Conservation (phyloP, 2,329 filamentous ascomycete genomes). For the Alternaria tenuissima region DNA sequence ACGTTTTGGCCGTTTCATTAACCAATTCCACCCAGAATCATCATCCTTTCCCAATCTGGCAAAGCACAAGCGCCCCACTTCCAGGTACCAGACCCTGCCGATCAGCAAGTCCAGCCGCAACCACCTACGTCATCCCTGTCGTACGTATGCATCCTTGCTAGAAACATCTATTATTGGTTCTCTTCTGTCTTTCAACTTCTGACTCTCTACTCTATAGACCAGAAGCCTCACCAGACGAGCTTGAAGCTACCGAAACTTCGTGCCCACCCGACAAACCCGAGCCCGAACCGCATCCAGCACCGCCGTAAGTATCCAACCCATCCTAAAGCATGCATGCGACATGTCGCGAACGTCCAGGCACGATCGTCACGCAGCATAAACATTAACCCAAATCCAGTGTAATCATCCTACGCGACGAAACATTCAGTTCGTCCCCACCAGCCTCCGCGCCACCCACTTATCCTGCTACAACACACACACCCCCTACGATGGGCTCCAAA, state of each 20-base stretch:
- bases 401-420: constrained; percentile 28
- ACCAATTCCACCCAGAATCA: constrained; percentile 25
- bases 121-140: constrained; percentile 33
- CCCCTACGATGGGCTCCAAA: constrained; percentile 42
- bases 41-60: constrained; percentile 36
- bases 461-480: not conserved
- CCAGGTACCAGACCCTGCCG: constrained; percentile 32
- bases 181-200: constrained; percentile 4
- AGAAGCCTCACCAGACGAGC: not conserved
- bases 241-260: not conserved
- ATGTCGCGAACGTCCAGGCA: too few species aligned
- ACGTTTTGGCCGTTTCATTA: constrained; percentile 9
- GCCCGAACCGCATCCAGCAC: constrained; percentile 27
- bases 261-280: constrained; percentile 13
- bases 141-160: constrained; percentile 30
- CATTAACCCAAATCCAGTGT: constrained; percentile 16
- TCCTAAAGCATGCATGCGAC: not conserved
- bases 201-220: constrained; percentile 8
- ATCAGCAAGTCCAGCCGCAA: constrained; percentile 22
- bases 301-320: constrained; percentile 18
- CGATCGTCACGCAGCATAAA: not conserved
- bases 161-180: constrained; percentile 11
- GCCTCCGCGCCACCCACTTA: not conserved
- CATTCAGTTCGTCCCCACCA: not conserved
- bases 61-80: constrained; percentile 23